Percentiles rank a stretch among this genome's conserved stretches.
Conservation (phyloP, 768 basidiomycete genomes). For the Filobasidium floriforme region DNA sequence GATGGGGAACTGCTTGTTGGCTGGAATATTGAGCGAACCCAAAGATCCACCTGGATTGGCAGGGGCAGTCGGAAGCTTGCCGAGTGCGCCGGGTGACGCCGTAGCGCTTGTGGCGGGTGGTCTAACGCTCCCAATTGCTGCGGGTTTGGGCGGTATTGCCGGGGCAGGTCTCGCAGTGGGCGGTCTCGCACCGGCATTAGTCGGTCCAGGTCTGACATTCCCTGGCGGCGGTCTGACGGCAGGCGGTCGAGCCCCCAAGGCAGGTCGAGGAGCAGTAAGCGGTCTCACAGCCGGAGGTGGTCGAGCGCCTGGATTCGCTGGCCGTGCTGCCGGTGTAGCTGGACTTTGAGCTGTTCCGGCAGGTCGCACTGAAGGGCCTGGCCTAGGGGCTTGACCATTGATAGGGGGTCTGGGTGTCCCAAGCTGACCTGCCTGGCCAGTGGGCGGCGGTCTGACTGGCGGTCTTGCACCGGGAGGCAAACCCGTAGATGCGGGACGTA, state of each 20-base stretch:
- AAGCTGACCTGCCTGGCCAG: background rate
- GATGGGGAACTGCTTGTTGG: slow-evolving; percentile 55
- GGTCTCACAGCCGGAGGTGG: background rate
- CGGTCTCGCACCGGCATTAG: background rate
- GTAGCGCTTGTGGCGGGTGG: background rate
- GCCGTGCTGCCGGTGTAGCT: background rate
- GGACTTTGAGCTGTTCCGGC: background rate
- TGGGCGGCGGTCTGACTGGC: background rate
- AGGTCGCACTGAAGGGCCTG: too few species aligned
- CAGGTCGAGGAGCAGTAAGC: background rate
- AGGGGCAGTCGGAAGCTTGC: background rate
- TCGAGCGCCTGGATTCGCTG: background rate
- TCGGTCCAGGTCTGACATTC: too few species aligned
- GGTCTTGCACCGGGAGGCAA: background rate
- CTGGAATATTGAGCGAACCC: slow-evolving; percentile 14
- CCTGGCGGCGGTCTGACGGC: too few species aligned
- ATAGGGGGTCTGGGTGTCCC: background rate
- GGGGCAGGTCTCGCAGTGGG: background rate
- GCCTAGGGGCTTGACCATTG: background rate
- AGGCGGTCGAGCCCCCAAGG: background rate
- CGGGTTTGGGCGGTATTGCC: background rate
- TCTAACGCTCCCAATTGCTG: background rate
- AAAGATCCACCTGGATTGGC: slow-evolving; percentile 9
- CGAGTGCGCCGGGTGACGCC: background rate
- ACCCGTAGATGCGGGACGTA: background rate